phyloP scores from a whole-genome alignment of 2,329 filamentous ascomycete species.

The Claviceps sp. region DNA sequence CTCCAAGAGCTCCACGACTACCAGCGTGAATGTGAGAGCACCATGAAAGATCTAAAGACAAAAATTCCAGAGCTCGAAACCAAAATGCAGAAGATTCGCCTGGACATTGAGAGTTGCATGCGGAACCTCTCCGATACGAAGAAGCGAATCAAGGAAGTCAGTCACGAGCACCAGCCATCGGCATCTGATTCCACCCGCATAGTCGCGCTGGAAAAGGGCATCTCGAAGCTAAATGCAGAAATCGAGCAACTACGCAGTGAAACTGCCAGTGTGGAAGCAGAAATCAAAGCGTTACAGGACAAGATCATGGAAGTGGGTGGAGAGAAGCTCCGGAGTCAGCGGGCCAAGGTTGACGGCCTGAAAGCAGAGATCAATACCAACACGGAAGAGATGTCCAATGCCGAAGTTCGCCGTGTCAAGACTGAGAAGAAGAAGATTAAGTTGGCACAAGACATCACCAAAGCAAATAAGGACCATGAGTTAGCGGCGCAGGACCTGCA shows the following conservation, averaged over 20 bases:
- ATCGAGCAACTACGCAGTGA: constrained; percentile 69
- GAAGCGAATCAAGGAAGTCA: constrained; percentile 73
- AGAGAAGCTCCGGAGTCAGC: constrained; percentile 80
- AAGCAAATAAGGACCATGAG: constrained; percentile 68
- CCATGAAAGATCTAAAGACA: constrained; percentile 57
- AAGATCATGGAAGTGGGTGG: constrained; percentile 98
- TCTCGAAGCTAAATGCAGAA: constrained; percentile 61
- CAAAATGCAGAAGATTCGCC: constrained; percentile 75
- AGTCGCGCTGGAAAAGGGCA: constrained; percentile 61
- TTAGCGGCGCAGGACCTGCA: constrained; percentile 60
- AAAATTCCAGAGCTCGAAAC: constrained; percentile 78
- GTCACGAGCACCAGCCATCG: constrained; percentile 66
- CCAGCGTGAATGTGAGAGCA: constrained; percentile 64
- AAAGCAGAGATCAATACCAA: constrained; percentile 76
- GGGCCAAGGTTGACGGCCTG: constrained; percentile 76
- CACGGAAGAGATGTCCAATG: constrained; percentile 68
- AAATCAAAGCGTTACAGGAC: constrained; percentile 85
- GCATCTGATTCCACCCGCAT: constrained; percentile 67
- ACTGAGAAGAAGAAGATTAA: constrained; percentile 86
- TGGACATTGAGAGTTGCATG: constrained; percentile 79
- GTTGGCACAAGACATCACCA: constrained; percentile 68
- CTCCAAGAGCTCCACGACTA: constrained; percentile 78
- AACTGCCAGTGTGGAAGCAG: constrained; percentile 79
- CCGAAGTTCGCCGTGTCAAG: constrained; percentile 81
- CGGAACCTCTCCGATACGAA: constrained; percentile 75